phyloP scores from a whole-genome alignment of 2,329 filamentous ascomycete genomes.

The Neonectria magnoliae region DNA sequence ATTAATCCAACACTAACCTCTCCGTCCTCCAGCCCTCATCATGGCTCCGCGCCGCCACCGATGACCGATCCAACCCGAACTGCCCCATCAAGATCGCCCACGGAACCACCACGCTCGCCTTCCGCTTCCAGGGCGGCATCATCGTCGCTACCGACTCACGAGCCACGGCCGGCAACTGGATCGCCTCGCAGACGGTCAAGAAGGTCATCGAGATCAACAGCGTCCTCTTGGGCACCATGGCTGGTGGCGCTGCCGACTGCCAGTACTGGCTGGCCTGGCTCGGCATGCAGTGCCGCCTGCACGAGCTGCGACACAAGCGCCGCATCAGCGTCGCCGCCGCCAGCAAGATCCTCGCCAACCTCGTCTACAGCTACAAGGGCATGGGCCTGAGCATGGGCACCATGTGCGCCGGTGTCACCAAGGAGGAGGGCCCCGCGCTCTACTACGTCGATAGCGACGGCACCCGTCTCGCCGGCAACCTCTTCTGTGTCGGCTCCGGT shows the following conservation, averaged over 20 bases:
- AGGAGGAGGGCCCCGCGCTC: constrained; percentile 93
- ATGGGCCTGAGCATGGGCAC: constrained; percentile 99
- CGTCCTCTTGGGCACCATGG: constrained; percentile 95
- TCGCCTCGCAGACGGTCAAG: constrained; percentile 99
- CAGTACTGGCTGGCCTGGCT: constrained; percentile 99
- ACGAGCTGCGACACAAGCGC: constrained; percentile 99
- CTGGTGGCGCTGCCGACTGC: constrained; percentile 97
- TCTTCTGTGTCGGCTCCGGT: constrained; percentile 97
- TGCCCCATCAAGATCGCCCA: constrained; percentile 99
- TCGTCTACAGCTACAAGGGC: constrained; percentile 98
- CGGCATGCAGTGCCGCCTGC: constrained; percentile 98
- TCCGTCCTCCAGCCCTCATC: constrained; percentile 74
- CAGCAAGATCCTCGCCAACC: constrained; percentile 97
- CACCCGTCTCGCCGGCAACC: constrained; percentile 89
- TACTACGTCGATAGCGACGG: constrained; percentile 98
- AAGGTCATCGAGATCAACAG: constrained; percentile 99
- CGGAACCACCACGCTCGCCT: constrained; percentile 96
- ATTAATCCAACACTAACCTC: constrained; percentile 10
- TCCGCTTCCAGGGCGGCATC: constrained; percentile 98
- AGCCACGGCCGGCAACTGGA: constrained; percentile 98
- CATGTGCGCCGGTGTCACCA: constrained; percentile 97
- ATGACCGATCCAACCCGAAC: constrained; percentile 95
- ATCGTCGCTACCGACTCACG: constrained; percentile 98
- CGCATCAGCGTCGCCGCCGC: constrained; percentile 97
- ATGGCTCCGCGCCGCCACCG: constrained; percentile 96